Base-by-base conservation (phyloP, 2,329 filamentous ascomycete species). In the Aspergillus novoparasiticus region DNA sequence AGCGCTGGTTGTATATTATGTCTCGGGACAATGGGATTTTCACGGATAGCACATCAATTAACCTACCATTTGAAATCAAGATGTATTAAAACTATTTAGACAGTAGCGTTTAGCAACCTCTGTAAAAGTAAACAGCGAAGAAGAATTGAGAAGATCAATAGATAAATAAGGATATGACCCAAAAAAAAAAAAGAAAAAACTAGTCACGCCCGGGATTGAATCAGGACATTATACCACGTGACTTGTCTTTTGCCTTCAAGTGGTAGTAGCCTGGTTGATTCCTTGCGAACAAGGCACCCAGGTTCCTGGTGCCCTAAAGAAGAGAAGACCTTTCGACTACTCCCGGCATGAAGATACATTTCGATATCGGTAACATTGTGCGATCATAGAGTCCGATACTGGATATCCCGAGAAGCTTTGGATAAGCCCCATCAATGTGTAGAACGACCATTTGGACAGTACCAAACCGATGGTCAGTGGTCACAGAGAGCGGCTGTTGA, bases 121-220 rank as follows among this genome's bases (percentile, higher is more conserved):
- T 36, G 5, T 16, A 12, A 6, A 16, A 16, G 14, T 36, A 16
- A 36, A 8, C 12, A 16, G 8, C 34, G 14, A 36, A 36, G 14
- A 36, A 36, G 34, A 0, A 36, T 4, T 5, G 2, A 36, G n/a
- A 36, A 36, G 14, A 36, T 16, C 14, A 1, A 8, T 36, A 36
- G 5, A 6, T 16, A 36, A 16, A 16, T 36, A 36, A 63, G 32
- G 26, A 23, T 41, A 12, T 16, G 9, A 36, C 26, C 9, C 8
- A 16, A 48, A 50, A 56, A 41, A 2, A 51, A 61, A 65, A 74
- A 62, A 64, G 73, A 43, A 26, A 26, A 4, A 26, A 3, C 23
- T 72, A 75, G 72, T 72, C 70, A 71, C 71, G 73, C 74, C 72
- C 73, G 72, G 75, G 75, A 77, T 77, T 74, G 73, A 76, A 76